Base-by-base conservation (phyloP, 2,329 filamentous ascomycete species). In the Colletotrichum sansevieriae region DNA sequence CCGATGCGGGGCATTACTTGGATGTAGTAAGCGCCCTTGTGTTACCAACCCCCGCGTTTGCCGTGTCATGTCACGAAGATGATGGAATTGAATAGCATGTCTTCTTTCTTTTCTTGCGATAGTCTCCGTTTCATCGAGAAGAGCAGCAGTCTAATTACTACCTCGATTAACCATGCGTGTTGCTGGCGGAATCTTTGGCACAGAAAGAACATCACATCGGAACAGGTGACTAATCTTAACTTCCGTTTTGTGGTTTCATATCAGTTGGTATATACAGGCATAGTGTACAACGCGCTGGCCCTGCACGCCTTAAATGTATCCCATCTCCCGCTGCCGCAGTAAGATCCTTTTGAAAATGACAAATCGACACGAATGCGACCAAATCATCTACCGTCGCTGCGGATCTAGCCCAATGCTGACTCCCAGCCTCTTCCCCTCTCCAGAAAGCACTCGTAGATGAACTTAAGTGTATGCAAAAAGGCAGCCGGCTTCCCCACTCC, bases 241-340 rank as follows among this genome's bases (percentile, higher is more conserved):
- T 47, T 37, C 47, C 29, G 54, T 63, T 52, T 57, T 68, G 49
- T 58, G 18, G 62, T 44, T 25, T 43, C 63, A 47, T 57, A 57
- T 59, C 63, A 46, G 57, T 62, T 58, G 64, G 41, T 70, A 70
- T 70, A 67, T 70, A 68, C 63, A 70, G 52, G 43, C 51, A 58
- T 67, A 69, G 44, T 69, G 43, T 66, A 69, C 66, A 69, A 61
- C 55, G 66, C 35, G 63, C 63, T 54, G 43, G 49, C 49, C 43
- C 56, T 61, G 37, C 63, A 29, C 56, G 56, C 55, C 62, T 43
- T 55, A 64, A 51, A 68, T 56, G 66, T 69, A 69, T 61, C 41
- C 41, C 29, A 33, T 47, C 61, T 39, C 18, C 43, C 63, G 62
- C 63, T 69, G 33, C 56, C 35, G 37, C 43, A 65, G 49, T 43